Evolutionary conservation across 768 basidiomycete species (phyloP).

Genomic region (Neoboletus magnificus): DNA sequence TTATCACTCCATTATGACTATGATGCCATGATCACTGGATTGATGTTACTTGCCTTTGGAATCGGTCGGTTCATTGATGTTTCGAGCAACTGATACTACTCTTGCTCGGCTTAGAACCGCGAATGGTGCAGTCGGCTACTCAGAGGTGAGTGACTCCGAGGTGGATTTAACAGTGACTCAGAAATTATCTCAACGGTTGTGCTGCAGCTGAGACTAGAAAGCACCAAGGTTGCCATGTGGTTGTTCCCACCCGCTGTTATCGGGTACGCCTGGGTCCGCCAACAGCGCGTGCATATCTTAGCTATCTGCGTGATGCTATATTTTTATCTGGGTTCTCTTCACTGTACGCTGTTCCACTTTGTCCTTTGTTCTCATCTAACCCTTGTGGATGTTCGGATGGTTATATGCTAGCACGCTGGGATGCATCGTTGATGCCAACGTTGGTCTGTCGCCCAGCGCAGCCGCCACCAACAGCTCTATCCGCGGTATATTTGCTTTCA

Average conservation of each 20-base stretch:
- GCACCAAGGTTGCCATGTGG: slow-evolving; percentile 55
- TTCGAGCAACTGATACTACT: not conserved
- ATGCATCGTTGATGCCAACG: slow-evolving; percentile 86
- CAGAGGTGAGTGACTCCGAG: slow-evolving; percentile 52
- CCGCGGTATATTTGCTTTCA: slow-evolving; percentile 64
- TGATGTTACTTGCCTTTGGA: slow-evolving; percentile 76
- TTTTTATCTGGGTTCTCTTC: slow-evolving; percentile 73
- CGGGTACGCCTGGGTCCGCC: slow-evolving; percentile 75
- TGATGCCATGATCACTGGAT: slow-evolving; percentile 67
- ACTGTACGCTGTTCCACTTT: slow-evolving; percentile 46
- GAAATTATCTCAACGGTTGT: not conserved
- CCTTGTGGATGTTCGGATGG: slow-evolving; percentile 35
- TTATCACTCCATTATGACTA: slow-evolving; percentile 64
- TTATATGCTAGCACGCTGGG: slow-evolving; percentile 73
- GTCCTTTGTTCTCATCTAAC: not conserved
- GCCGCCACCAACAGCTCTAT: slow-evolving; percentile 74
- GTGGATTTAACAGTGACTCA: not conserved
- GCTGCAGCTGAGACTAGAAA: slow-evolving; percentile 68
- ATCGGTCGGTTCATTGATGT: slow-evolving; percentile 41
- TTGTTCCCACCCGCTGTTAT: slow-evolving; percentile 54
- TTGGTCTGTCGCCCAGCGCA: slow-evolving; percentile 74
- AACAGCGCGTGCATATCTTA: slow-evolving; percentile 60
- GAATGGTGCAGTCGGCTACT: slow-evolving; percentile 49
- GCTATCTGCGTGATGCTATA: slow-evolving; percentile 71
- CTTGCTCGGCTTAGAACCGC: slow-evolving; percentile 43